phyloP scores from a whole-genome alignment of 148 eudicot genomes.

The Diospyros lotus region DNA sequence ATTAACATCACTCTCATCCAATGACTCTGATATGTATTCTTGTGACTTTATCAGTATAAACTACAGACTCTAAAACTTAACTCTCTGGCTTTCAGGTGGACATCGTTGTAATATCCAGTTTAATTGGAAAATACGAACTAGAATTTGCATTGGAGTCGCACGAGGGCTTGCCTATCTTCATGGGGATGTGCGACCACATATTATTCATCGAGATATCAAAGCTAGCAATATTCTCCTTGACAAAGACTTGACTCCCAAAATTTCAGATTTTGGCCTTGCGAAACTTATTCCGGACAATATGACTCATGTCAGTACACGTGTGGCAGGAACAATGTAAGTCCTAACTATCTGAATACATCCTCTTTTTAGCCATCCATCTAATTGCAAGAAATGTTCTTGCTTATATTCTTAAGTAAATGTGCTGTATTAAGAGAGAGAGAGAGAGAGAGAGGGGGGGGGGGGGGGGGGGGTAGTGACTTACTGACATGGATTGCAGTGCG shows the following conservation, averaged over 20 bases:
- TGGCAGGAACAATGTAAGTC: conserved; percentile 90
- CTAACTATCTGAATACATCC: not conserved
- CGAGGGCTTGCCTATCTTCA: conserved; percentile 81
- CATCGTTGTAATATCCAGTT: conserved; percentile 33
- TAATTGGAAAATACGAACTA: conserved; percentile 52
- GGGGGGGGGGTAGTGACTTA: too few relatives aligned
- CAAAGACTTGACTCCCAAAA: conserved; percentile 61
- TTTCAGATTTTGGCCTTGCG: conserved; percentile 92
- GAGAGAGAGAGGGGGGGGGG: too few relatives aligned
- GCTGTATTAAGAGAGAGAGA: too few relatives aligned
- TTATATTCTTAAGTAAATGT: too few relatives aligned
- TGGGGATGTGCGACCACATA: conserved; percentile 65
- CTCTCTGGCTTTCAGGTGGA: conserved; percentile 33
- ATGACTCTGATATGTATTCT: too few relatives aligned
- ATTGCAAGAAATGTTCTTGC: too few relatives aligned
- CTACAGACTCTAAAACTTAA: too few relatives aligned
- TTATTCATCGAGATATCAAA: conserved; percentile 88
- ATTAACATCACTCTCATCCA: too few relatives aligned
- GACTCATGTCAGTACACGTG: conserved; percentile 83
- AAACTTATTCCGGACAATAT: conserved; percentile 63
- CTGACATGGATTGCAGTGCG: too few relatives aligned
- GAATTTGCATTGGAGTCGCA: conserved; percentile 72
- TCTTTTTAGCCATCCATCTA: too few relatives aligned
- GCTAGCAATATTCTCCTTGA: conserved; percentile 90
- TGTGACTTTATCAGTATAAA: too few relatives aligned